Percentiles rank a stretch among this genome's conserved stretches.
Evolutionary conservation across 129 eudicot species (phyloP).

Genomic region (carrot (Daucus carota)): DH1_v3.0 NC_030381.2:50041501-50042000

Average conservation of each 20-base stretch:
- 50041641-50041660: conserved; percentile 98
- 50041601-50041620: conserved; percentile 61
- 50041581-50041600: conserved; percentile 76
- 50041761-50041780: conserved; percentile 49
- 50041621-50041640: conserved; percentile 74
- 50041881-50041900: conserved; percentile 63
- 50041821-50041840: conserved; percentile 70
- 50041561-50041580: conserved; percentile 75
- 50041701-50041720: conserved; percentile 24
- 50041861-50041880: conserved; percentile 66
- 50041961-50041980: conserved; percentile 62
- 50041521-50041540: conserved; percentile 34
- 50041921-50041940: conserved; percentile 82
- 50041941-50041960: conserved; percentile 65
- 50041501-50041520: conserved; percentile 25
- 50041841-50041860: conserved; percentile 78
- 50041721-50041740: conserved; percentile 19
- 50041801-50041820: conserved; percentile 50
- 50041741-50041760: conserved; percentile 33
- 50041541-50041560: conserved; percentile 54
- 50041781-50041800: conserved; percentile 54
- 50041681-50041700: conserved; percentile 84
- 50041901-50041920: conserved; percentile 83
- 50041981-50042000: conserved; percentile 71
- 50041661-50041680: conserved; percentile 86